Evolutionary conservation across 768 basidiomycete genomes (phyloP), one percentile per base, ranked within the genome.

Genomic region (Suillus ampliporus): DNA sequence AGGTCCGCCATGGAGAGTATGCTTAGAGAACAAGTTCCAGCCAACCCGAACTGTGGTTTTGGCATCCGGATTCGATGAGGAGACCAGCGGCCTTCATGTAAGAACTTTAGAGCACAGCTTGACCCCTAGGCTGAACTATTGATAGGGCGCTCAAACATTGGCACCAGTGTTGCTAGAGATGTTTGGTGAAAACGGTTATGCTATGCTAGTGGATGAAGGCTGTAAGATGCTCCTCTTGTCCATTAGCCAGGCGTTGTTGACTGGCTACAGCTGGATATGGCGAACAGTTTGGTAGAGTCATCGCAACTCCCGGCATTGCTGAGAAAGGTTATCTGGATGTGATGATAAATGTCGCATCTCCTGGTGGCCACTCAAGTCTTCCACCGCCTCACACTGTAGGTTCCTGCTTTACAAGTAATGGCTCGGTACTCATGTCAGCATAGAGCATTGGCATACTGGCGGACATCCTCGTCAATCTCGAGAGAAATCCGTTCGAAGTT

Each of bases 171-270:
- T 97, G 35, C 72, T 85, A 52, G 67, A 80, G 3, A 81, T 79
- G 17, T 96, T 92, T 70, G 95, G 94, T 40, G 72, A 84, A 63
- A 75, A 94, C 69, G 83, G 85, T 5, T 87, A 94, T 70, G 86
- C 91, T 0, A 81, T 97, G 71, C 74, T 97, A 50, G 81, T 98
- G 38, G 96, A 98, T 70, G 96, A 98, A 80, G 95, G 95, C 38
- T 86, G 92, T 88, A 73, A 69, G 79, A 72, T 31, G 38, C 48
- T 40, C 13, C 8, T 63, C 4, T 56, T 26, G n/a, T 34, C 13
- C 14, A 43, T n/a, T 47, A 26, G 13, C 26, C 7, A 40, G 4
- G 14, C 19, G 34, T 34, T 40, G 9, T 50, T 41, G 62, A 60
- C 58, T 62, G 58, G 61, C 34, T 46, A 44, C 64, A 80, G 89